Evolutionary conservation across 371 early-diverging fungal genomes (phyloP).

Genomic region (Nematocida sp.): DNA sequence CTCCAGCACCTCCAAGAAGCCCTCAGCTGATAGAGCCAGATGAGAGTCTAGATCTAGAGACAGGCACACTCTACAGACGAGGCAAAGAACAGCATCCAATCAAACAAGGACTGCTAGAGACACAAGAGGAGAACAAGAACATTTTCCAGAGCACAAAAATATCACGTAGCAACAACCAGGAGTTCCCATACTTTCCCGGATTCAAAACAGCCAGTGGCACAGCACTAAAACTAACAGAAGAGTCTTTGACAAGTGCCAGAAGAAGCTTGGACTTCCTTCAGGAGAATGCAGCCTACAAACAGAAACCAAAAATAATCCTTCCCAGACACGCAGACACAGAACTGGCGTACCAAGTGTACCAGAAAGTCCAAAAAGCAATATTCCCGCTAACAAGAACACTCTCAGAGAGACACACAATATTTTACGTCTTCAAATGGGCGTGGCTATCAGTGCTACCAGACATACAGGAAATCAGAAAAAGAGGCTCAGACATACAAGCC

Average conservation of each 20-base stretch:
- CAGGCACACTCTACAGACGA: slow-evolving; percentile 8
- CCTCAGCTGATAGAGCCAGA: slow-evolving; percentile 38
- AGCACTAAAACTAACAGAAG: background rate
- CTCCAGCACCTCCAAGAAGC: background rate
- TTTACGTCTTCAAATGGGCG: slow-evolving; percentile 25
- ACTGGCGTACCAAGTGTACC: background rate
- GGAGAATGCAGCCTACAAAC: background rate
- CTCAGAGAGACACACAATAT: slow-evolving; percentile 6
- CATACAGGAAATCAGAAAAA: slow-evolving; percentile 4
- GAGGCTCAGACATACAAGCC: background rate
- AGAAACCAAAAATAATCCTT: slow-evolving; percentile 3
- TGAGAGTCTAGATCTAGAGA: slow-evolving; percentile 48
- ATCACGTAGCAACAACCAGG: background rate
- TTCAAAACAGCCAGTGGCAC: slow-evolving; percentile 37
- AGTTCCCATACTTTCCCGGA: slow-evolving; percentile 27
- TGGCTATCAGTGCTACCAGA: slow-evolving; percentile 26
- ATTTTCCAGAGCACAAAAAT: background rate
- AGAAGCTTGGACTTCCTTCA: slow-evolving; percentile 39
- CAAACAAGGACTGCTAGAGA: background rate
- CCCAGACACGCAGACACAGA: slow-evolving; percentile 6
- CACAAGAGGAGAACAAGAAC: background rate
- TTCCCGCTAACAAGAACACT: slow-evolving; percentile 19
- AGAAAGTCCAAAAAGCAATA: slow-evolving; percentile 13
- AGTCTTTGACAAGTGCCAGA: slow-evolving; percentile 5
- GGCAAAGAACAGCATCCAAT: background rate